Evolutionary conservation across 2,329 filamentous ascomycete species (phyloP).

Genomic region (Monosporascus sp.): DNA sequence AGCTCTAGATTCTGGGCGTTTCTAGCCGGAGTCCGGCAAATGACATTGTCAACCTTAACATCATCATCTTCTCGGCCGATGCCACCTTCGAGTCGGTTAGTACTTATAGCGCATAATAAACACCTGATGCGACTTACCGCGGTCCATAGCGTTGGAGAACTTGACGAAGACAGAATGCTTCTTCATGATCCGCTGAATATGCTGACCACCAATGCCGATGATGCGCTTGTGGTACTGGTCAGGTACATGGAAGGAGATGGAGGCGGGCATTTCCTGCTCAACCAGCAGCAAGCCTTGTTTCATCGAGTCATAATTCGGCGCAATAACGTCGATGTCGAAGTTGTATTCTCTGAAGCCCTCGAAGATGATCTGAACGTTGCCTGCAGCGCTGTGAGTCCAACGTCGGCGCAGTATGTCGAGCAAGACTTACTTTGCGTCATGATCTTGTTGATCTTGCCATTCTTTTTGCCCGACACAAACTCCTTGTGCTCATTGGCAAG

Average conservation of each 20-base stretch:
- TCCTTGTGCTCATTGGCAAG: slow-evolving; percentile 99
- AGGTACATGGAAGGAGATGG: slow-evolving; percentile 97
- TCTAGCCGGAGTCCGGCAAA: slow-evolving; percentile 92
- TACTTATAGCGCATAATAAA: background rate
- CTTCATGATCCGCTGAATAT: slow-evolving; percentile 99
- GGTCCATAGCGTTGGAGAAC: slow-evolving; percentile 98
- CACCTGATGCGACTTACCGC: slow-evolving; percentile 48
- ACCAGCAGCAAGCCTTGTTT: slow-evolving; percentile 89
- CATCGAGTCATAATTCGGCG: slow-evolving; percentile 85
- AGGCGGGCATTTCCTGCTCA: slow-evolving; percentile 98
- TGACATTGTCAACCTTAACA: slow-evolving; percentile 97
- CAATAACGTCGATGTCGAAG: slow-evolving; percentile 98
- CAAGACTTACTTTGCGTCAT: slow-evolving; percentile 83
- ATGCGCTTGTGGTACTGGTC: slow-evolving; percentile 99
- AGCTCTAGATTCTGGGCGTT: slow-evolving; percentile 96
- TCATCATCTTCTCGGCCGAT: slow-evolving; percentile 96
- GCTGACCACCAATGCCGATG: slow-evolving; percentile 95
- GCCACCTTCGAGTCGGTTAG: slow-evolving; percentile 44
- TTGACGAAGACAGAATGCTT: slow-evolving; percentile 99
- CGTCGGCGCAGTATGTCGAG: slow-evolving; percentile 5
- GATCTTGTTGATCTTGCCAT: slow-evolving; percentile 99
- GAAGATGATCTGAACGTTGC: slow-evolving; percentile 97
- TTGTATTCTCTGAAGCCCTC: slow-evolving; percentile 99
- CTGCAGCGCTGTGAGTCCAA: slow-evolving; percentile 33
- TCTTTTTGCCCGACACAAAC: slow-evolving; percentile 99